Base-by-base conservation (phyloP, 163 green algal genomes). In the Picocystis sp. region DNA sequence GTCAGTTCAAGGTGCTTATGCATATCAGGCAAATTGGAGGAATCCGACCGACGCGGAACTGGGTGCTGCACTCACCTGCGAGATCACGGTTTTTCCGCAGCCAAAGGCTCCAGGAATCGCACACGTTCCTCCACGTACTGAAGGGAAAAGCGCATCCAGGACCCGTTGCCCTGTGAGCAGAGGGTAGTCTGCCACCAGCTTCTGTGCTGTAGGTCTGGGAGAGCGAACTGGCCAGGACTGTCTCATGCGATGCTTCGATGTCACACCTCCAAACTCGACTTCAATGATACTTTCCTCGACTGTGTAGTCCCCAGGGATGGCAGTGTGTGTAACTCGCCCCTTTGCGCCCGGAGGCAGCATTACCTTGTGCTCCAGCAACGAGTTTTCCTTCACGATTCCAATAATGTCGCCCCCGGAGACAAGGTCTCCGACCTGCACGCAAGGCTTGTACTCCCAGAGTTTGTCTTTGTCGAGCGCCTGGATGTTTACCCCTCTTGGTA, bases 51-150 rank as follows among this genome's bases (percentile, higher is more conserved):
- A 19, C 17, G 17, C 17, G 17, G 17, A 38, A 12, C 5, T 5
- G 29, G 8, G 8, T 8, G 29, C 8, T 8, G 29, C 29, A 5
- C 29, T 38, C n/a, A 19, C n/a, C 46, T 83, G 83, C 19, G 64
- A 89, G 63, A 99, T 99, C 49, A 99, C 90, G 12, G 90, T 99
- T 75, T 99, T 99, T 55, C 90, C 90, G 69, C 90, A 99, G 11
- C 90, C 90, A 61, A 99, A 99, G 6, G 89, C 90, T 38, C 90
- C 90, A 11, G 90, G 90, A 53, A 99, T 99, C 57, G 86, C 79
- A 69, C 90, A 99, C 12, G 90, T 99, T 22, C 89, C 89, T 38
- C 89, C 89, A 51, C 94, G 77, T 43, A 98, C 89, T 17, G 81
- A 89, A 35, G 89, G 89, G 78, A 97, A 98, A 10, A 98, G 79